Conservation (phyloP, 2,329 filamentous ascomycete species). For the Pseudogymnoascus sp. region DNA sequence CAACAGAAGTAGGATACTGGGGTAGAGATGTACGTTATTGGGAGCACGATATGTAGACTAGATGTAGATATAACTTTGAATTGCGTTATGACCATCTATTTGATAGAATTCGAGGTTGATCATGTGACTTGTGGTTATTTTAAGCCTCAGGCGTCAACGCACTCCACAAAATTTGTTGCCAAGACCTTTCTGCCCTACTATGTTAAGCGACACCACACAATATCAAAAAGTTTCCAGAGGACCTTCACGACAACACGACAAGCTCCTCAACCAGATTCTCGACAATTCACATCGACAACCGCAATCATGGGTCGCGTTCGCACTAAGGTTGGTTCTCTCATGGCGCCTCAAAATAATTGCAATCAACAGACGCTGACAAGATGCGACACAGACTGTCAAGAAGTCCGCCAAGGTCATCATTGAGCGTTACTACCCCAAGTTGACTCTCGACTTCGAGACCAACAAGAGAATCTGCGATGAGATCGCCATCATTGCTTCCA, state of each 20-base stretch:
- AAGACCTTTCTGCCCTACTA: constrained; percentile 4
- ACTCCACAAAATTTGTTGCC: neutral
- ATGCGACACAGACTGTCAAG: constrained; percentile 54
- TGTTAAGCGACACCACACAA: constrained; percentile 6
- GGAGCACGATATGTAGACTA: constrained; percentile 4
- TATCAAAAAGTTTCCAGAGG: neutral
- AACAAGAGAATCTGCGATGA: constrained; percentile 99
- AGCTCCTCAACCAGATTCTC: constrained; percentile 12
- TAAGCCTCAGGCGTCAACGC: neutral
- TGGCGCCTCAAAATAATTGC: constrained; percentile 20
- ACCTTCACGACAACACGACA: constrained; percentile 4
- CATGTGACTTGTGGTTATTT: neutral
- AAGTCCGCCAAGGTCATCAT: constrained; percentile 99
- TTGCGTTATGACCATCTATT: neutral
- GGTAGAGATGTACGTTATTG: neutral
- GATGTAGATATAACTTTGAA: constrained; percentile 9
- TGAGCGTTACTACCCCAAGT: constrained; percentile 94
- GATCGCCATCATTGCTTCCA: constrained; percentile 97
- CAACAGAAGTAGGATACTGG: constrained; percentile 1
- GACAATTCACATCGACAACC: constrained; percentile 22
- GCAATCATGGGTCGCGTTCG: constrained; percentile 38
- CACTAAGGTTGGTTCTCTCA: constrained; percentile 33
- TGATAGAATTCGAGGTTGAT: neutral
- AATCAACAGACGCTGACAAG: constrained; percentile 3
- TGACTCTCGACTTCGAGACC: constrained; percentile 99